Evolutionary conservation across 2,329 filamentous ascomycete species (phyloP), one percentile per base, ranked within the genome.

Genomic region (Xylaria hypoxylon): DNA sequence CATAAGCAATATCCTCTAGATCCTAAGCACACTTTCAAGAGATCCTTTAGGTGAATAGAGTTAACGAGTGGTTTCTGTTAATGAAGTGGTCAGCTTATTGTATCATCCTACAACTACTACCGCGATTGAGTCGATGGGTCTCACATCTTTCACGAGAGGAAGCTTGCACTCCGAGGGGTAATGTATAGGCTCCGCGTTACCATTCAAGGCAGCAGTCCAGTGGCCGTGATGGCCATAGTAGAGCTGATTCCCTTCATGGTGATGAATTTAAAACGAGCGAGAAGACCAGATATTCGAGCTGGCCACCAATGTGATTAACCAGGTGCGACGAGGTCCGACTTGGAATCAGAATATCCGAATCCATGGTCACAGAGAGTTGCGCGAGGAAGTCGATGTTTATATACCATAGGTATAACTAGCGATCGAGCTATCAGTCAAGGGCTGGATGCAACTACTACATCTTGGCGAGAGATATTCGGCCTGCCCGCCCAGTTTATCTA

Each of bases 1-100:
- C 68, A 51, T 78, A 74, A 24, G 77, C 76, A 56, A 79, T 74
- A 19, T 75, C 70, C 64, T 77, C 72, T 24, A 76, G 68, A 38
- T 71, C 68, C 63, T 77, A 73, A 15, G 72, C 73, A 48, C 76
- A 77, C n/a, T 71, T n/a, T 61, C 33, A 75, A 26, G 26, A 77
- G 70, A 65, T 76, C 73, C 8, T 73, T 72, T 8, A 75, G 31
- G 7, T 69, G 57, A 52, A 77, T 65, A 5, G 73, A 70, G 31
- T 73, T 69, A 15, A 74, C 68, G 1, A 77, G 64, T 8, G 71
- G 61, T 68, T 74, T 62, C 76, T 77, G 52, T 50, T 10, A 33
- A 47, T 2, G 17, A 44, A 53, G 3, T 45, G 19, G 48, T 73
- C 60, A 74, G 68, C 40, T 56, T 26, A 10, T 55, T 26, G 45